These are phyloP conservation scores for Porogramme epimiltina DNA, from an alignment of 1,284 basidiomycete species.

Conservation along the genomic window DNA sequence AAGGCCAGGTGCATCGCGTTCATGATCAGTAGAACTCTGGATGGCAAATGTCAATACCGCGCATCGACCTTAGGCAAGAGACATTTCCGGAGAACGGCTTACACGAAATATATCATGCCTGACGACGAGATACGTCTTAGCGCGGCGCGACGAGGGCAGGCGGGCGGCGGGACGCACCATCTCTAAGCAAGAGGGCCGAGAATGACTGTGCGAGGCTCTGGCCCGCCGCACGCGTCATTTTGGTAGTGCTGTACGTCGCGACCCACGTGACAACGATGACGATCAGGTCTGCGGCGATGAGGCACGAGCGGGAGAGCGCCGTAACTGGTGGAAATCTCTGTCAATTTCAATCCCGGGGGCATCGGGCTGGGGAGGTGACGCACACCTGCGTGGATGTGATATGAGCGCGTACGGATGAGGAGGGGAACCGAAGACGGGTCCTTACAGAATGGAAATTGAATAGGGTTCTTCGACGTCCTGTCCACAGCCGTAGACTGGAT, in stretches of 20 bases:
- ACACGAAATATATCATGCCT: neutral
- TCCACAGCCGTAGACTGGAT: neutral
- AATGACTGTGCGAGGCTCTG: neutral
- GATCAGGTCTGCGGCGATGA: slow-evolving; percentile 2
- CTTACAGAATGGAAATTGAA: neutral
- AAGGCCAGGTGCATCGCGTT: neutral
- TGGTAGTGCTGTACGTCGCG: neutral
- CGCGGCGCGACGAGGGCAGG: neutral
- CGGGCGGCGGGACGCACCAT: neutral
- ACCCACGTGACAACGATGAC: slow-evolving; percentile 1
- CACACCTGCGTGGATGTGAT: neutral
- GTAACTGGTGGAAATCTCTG: neutral
- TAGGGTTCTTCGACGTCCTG: neutral
- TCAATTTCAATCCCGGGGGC: neutral
- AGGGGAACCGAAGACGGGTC: neutral
- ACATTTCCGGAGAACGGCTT: neutral
- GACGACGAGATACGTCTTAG: neutral
- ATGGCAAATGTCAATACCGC: neutral
- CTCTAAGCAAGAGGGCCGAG: neutral
- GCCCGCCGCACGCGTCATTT: neutral
- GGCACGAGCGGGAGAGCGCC: neutral
- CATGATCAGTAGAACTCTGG: neutral
- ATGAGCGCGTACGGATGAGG: neutral
- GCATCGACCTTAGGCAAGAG: neutral
- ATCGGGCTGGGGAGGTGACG: neutral